Conservation (phyloP, 306 rosid genomes). For the Gastrolobium villosum region DNA sequence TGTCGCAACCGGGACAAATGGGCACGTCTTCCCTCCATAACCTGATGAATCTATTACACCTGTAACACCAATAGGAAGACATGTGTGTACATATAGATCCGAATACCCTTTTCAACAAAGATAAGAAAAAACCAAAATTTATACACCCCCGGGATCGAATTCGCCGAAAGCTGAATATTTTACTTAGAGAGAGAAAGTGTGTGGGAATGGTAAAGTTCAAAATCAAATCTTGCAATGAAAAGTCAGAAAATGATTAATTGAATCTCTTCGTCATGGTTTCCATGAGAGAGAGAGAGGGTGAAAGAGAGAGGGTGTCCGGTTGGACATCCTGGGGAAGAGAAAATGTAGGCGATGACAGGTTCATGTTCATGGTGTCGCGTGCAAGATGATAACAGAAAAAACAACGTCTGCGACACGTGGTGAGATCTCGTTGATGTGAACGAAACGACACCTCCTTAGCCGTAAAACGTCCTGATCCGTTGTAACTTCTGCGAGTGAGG, state of each 20-base stretch:
- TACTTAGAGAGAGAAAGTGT: neutral
- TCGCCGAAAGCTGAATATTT: neutral
- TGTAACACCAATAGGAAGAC: slow-evolving; percentile 80
- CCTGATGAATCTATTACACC: slow-evolving; percentile 68
- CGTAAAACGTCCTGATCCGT: neutral
- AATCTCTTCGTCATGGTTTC: neutral
- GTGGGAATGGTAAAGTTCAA: neutral
- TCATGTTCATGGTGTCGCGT: slow-evolving; percentile 28
- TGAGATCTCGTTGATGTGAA: neutral
- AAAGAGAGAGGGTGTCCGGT: neutral
- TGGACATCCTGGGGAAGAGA: slow-evolving; percentile 42
- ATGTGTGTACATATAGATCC: slow-evolving; percentile 5
- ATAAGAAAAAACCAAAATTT: neutral
- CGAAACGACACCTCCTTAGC: slow-evolving; percentile 27
- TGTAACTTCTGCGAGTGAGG: neutral
- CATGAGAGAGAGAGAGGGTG: neutral
- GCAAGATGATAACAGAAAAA: slow-evolving; percentile 49
- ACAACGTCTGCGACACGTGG: slow-evolving; percentile 51
- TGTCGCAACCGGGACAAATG: slow-evolving; percentile 70
- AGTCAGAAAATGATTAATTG: neutral
- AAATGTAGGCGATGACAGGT: neutral
- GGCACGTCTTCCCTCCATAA: slow-evolving; percentile 51
- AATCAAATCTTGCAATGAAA: neutral
- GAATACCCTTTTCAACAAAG: neutral
- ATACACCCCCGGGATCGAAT: neutral